A percentile compares a stretch with the other conserved stretches of the same genome.
These are phyloP conservation scores for Herpotrichia juniperi DNA, from an alignment of 2,329 filamentous ascomycete genomes.

Conservation along the genomic window DNA sequence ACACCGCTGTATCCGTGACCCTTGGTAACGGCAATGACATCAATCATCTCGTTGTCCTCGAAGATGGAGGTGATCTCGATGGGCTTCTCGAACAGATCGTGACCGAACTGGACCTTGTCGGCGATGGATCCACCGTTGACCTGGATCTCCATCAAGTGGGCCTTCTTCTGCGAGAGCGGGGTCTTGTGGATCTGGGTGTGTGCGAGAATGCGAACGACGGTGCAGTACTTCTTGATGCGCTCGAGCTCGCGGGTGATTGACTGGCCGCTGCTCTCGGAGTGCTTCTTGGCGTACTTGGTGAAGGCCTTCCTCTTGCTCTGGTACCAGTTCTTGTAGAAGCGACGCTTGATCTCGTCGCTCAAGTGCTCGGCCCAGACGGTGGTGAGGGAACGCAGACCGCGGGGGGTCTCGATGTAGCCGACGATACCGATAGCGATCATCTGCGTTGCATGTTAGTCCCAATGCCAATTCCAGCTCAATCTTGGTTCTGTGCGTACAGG, in stretches of 20 bases:
- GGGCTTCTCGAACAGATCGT: constrained; percentile 98
- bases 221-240: constrained; percentile 99
- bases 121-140: constrained; percentile 95
- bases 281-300: constrained; percentile 99
- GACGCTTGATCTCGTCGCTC: constrained; percentile 97
- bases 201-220: constrained; percentile 96
- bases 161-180: constrained; percentile 99
- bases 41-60: constrained; percentile 99
- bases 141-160: constrained; percentile 99
- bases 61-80: constrained; percentile 92
- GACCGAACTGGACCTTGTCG: constrained; percentile 96
- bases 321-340: constrained; percentile 99
- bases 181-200: constrained; percentile 99
- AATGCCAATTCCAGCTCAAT: constrained; percentile 59
- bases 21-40: constrained; percentile 99
- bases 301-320: constrained; percentile 99
- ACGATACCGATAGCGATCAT: constrained; percentile 99
- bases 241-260: constrained; percentile 97
- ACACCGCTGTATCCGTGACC: constrained; percentile 99
- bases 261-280: constrained; percentile 89
- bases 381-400: constrained; percentile 97
- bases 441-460: constrained; percentile 61
- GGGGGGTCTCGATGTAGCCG: constrained; percentile 99
- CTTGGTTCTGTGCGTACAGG: constrained; percentile 72
- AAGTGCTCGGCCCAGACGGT: constrained; percentile 99